Percentiles rank a stretch among this genome's conserved stretches.
Conservation (phyloP, 306 rosid species). For the Abrus precatorius region DNA sequence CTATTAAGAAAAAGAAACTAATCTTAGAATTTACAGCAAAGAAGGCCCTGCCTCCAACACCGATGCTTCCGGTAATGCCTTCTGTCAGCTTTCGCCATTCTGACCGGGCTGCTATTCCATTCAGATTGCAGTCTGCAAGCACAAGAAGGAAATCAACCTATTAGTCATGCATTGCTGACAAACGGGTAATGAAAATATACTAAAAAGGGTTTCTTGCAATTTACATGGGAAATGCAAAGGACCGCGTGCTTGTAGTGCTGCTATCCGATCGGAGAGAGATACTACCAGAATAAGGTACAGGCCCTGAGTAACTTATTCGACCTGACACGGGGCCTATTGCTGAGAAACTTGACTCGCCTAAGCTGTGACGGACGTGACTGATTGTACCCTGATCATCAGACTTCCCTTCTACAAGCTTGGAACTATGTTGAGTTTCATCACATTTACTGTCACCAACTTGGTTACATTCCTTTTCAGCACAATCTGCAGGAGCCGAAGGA, state of each 20-base stretch:
- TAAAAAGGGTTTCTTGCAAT: constrained; percentile 33
- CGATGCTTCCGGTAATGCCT: constrained; percentile 60
- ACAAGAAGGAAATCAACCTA: constrained; percentile 19
- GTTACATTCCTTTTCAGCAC: constrained; percentile 52
- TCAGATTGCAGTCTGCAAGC: constrained; percentile 79
- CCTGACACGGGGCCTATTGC: constrained; percentile 57
- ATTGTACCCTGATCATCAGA: constrained; percentile 38
- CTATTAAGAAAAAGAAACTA: constrained; percentile 40
- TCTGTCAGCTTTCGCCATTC: constrained; percentile 86
- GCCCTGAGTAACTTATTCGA: constrained; percentile 67
- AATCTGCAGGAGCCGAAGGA: constrained; percentile 47
- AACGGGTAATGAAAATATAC: neutral
- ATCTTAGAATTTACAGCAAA: constrained; percentile 93
- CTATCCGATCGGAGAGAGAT: constrained; percentile 92
- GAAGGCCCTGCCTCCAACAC: constrained; percentile 72
- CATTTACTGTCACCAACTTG: constrained; percentile 42
- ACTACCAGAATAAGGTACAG: constrained; percentile 81
- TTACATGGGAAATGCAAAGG: constrained; percentile 95
- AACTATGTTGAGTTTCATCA: constrained; percentile 38
- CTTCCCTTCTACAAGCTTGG: constrained; percentile 35
- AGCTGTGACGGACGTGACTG: constrained; percentile 48
- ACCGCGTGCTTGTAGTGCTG: constrained; percentile 95
- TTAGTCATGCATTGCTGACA: constrained; percentile 14
- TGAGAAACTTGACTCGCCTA: constrained; percentile 71
- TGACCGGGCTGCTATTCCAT: constrained; percentile 87